Base-by-base conservation (phyloP, 2,329 filamentous ascomycete genomes). In the Microsporum audouinii region DNA sequence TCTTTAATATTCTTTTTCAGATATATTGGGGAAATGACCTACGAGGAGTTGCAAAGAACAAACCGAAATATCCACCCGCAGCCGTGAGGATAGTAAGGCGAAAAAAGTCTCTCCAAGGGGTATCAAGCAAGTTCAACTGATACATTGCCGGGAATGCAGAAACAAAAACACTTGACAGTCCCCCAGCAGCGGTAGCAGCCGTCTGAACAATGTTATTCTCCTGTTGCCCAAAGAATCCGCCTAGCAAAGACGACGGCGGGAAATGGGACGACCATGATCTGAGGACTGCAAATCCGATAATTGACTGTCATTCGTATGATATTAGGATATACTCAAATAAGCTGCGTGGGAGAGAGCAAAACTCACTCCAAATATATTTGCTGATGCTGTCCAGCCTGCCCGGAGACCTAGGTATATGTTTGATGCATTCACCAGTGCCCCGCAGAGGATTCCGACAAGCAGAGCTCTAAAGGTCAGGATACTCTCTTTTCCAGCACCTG, bases 351-450 rank as follows among this genome's bases (percentile, higher is more conserved):
- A 31, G 5, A 45, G 17, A 23, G 4, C 10, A 38, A 60, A 31
- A 39, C 61, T 62, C 27, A 62, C 61, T 6, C 63, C 63, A 45
- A 65, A 65, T 38, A 65, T 61, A 43, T 61, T 61, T 33, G 62
- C 62, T 14, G 59, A 61, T 17, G 57, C 51, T 8, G 62, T 63
- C 62, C 62, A 63, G 14, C 79, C 79, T 23, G 79, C 80, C 68
- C 80, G 80, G 62, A 81, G 73, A 61, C 77, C 77, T 77, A 85
- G 77, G 65, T 85, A 85, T 47, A 85, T 75, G 68, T 85, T 85
- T 62, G 82, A 84, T 7, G 82, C 81, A 66, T 84, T 84, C 65
- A 85, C 82, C 6, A 85, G 75, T 14, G 79, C 81, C 55, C 83
- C 83, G 34, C 83, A 78, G 47, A 81, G 67, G 60, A 80, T 77